phyloP scores from a whole-genome alignment of 352 stramenopile genomes.

The Phytopythium chamaehyphon region DNA sequence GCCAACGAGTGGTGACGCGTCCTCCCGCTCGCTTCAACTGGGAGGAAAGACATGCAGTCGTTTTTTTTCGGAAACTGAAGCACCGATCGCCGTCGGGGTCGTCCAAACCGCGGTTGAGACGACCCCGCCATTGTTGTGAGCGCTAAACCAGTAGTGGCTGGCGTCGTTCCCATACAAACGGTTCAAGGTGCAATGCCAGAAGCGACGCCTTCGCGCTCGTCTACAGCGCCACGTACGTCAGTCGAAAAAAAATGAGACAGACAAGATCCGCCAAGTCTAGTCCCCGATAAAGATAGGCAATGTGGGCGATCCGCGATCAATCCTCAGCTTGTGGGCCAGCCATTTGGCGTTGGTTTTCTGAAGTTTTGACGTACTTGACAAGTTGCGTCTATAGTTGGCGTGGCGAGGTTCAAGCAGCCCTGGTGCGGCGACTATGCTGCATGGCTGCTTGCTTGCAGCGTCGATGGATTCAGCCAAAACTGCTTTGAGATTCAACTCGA shows the following conservation, averaged over 20 bases:
- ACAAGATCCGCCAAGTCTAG: constrained; percentile 4
- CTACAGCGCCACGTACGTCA: background rate
- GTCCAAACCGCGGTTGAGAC: constrained; percentile 1
- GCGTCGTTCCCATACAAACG: background rate
- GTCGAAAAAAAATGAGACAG: constrained; percentile 7
- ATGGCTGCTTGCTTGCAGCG: no score
- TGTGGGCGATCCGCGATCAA: no score
- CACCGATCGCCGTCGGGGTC: background rate
- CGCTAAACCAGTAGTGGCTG: background rate
- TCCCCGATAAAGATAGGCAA: no score
- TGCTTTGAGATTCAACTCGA: no score
- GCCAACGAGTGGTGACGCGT: background rate
- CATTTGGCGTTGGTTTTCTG: no score
- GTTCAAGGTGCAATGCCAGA: background rate
- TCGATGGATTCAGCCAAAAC: no score
- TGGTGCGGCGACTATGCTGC: no score
- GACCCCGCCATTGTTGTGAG: background rate
- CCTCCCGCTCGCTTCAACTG: constrained; percentile 1
- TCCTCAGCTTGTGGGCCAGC: no score
- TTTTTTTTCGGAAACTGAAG: background rate
- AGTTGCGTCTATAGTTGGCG: no score
- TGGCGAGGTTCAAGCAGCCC: no score
- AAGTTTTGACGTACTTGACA: no score
- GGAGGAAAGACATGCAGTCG: constrained; percentile 5
- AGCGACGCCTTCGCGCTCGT: background rate